Percentiles rank a stretch among this genome's conserved stretches.
Conservation (phyloP, 176 grass and related monocot genomes). For the Eleusine coracana region DNA sequence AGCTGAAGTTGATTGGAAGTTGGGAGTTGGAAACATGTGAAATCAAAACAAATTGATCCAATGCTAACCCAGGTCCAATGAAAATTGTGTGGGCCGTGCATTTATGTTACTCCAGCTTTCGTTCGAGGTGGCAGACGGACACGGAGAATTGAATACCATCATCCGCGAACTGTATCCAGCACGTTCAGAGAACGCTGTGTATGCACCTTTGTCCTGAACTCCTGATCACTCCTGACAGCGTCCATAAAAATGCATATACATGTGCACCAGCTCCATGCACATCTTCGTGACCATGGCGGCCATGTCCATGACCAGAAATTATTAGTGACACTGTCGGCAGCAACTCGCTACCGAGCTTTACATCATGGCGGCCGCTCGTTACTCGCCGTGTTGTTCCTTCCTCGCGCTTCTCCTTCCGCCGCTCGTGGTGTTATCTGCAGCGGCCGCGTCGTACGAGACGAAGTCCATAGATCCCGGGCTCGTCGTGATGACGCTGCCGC, state of each 20-base stretch:
- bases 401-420: constrained; percentile 14
- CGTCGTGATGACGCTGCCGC: constrained; percentile 45
- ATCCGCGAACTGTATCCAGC: not conserved
- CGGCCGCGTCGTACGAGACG: constrained; percentile 18
- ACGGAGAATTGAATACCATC: not conserved
- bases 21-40: not conserved
- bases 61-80: not conserved
- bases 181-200: not conserved
- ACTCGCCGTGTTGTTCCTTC: not conserved
- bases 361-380: not conserved
- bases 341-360: not conserved
- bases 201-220: not conserved
- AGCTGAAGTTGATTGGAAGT: not conserved
- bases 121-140: not conserved
- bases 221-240: not conserved
- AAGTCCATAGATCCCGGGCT: constrained; percentile 47
- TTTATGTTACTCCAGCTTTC: too few species aligned
- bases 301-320: not conserved
- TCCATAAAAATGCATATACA: not conserved
- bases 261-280: not conserved
- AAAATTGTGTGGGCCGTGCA: too few species aligned
- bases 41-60: not conserved
- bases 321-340: not conserved
- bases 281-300: not conserved
- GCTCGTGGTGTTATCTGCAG: constrained; percentile 1